These are phyloP conservation scores for Lichina pygmaea DNA, from an alignment of 495 filamentous ascomycete species.

Conservation along the genomic window DNA sequence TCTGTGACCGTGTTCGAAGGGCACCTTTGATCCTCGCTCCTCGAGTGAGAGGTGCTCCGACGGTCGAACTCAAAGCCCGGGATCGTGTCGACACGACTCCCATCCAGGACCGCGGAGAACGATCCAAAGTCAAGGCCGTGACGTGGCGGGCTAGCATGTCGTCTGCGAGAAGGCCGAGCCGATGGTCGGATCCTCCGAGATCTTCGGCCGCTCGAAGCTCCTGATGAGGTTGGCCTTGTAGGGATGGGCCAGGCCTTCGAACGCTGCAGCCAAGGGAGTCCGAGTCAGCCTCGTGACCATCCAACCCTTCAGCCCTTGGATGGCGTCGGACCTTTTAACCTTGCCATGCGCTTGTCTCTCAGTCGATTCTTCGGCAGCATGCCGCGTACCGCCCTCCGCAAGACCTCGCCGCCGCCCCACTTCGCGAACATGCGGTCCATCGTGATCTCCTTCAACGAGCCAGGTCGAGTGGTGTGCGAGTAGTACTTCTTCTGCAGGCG, in stretches of 20 bases:
- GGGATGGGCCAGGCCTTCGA: constrained; percentile 74
- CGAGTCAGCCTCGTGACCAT: not conserved
- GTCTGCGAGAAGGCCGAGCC: not conserved
- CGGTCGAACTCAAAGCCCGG: no score
- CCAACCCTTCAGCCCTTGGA: no score
- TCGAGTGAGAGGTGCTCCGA: no score
- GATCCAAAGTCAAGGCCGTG: no score
- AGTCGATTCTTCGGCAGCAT: constrained; percentile 97
- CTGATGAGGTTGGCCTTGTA: constrained; percentile 70
- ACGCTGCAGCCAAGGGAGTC: constrained; percentile 23
- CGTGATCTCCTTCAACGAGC: constrained; percentile 59
- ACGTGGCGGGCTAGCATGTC: no score
- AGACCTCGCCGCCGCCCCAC: constrained; percentile 79
- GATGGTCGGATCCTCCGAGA: constrained; percentile 18
- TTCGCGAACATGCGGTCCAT: constrained; percentile 91
- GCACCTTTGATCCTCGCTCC: no score
- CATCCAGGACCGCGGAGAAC: no score
- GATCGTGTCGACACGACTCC: no score
- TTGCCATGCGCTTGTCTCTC: constrained; percentile 56
- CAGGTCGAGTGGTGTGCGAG: constrained; percentile 71
- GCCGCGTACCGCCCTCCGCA: constrained; percentile 74
- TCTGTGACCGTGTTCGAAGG: no score
- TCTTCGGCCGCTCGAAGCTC: constrained; percentile 24
- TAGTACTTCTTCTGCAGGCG: constrained; percentile 85
- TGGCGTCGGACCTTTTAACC: constrained; percentile 48